Evolutionary conservation across 352 stramenopile species (phyloP).

Genomic region (Pythium aristosporum): DNA sequence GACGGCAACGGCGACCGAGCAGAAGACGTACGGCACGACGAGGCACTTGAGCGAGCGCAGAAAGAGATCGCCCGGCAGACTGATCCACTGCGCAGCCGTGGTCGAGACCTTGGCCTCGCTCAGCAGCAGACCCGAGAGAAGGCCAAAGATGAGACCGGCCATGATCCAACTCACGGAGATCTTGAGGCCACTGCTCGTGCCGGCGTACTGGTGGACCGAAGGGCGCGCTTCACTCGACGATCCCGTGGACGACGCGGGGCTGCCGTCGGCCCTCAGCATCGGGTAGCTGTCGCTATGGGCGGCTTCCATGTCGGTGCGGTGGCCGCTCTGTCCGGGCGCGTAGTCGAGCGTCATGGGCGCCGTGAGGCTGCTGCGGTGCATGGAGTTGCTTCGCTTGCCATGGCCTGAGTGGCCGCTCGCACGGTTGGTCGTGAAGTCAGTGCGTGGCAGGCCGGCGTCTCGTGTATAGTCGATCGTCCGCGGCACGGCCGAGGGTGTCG

Average conservation of each 20-base stretch:
- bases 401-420: neutral
- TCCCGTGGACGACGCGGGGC: neutral
- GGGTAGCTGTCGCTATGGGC: constrained; percentile 14
- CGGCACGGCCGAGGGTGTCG: neutral
- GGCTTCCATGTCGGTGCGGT: constrained; percentile 15
- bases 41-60: constrained; percentile 65
- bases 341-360: neutral
- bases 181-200: constrained; percentile 39
- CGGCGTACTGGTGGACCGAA: neutral
- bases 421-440: constrained; percentile 12
- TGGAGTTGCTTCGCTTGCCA: constrained; percentile 8
- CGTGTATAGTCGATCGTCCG: neutral
- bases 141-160: constrained; percentile 44
- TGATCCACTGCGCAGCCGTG: constrained; percentile 48
- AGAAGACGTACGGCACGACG: constrained; percentile 81
- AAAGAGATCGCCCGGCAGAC: constrained; percentile 69
- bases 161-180: constrained; percentile 53
- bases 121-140: constrained; percentile 50
- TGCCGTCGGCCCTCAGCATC: neutral
- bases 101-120: constrained; percentile 37
- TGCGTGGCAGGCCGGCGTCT: neutral
- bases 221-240: neutral
- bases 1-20: constrained; percentile 69
- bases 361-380: constrained; percentile 14
- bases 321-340: constrained; percentile 4